phyloP scores from a whole-genome alignment of 1,139 yeast genomes.

The Debaryomyces coudertii region DNA sequence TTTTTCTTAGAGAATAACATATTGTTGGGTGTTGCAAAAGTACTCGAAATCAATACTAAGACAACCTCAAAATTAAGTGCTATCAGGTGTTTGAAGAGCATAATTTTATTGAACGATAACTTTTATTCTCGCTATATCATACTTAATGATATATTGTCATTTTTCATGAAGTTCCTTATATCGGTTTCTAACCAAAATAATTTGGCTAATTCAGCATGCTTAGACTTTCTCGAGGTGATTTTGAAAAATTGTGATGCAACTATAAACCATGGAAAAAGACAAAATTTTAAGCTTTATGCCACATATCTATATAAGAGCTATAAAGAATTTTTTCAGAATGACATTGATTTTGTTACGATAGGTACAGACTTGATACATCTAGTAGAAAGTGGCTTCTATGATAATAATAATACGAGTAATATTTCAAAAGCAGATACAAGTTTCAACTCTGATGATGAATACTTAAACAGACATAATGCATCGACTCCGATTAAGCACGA shows the following conservation, averaged over 20 bases:
- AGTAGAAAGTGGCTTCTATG: slow-evolving; percentile 31
- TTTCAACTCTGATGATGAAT: slow-evolving; percentile 29
- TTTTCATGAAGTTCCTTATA: slow-evolving; percentile 54
- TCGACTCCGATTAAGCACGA: slow-evolving; percentile 34
- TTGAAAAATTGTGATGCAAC: slow-evolving; percentile 34
- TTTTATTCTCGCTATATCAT: slow-evolving; percentile 60
- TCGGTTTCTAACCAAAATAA: slow-evolving; percentile 58
- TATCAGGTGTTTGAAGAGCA: slow-evolving; percentile 61
- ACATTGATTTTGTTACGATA: slow-evolving; percentile 32
- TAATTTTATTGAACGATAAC: slow-evolving; percentile 63
- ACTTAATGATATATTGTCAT: slow-evolving; percentile 53
- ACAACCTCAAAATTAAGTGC: slow-evolving; percentile 66
- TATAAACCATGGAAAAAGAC: slow-evolving; percentile 27
- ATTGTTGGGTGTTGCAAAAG: slow-evolving; percentile 52
- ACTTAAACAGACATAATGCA: slow-evolving; percentile 23
- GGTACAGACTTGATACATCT: slow-evolving; percentile 36
- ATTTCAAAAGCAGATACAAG: slow-evolving; percentile 19
- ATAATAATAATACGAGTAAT: slow-evolving; percentile 12
- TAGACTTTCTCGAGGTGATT: slow-evolving; percentile 67
- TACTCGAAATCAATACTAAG: slow-evolving; percentile 42
- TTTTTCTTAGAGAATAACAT: slow-evolving; percentile 63
- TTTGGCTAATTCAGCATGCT: slow-evolving; percentile 73
- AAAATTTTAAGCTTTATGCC: slow-evolving; percentile 51
- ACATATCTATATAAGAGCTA: slow-evolving; percentile 52
- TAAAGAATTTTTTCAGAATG: slow-evolving; percentile 35